These are phyloP conservation scores for Blastobotrys aristatus DNA, from an alignment of 1,139 yeast species.

Conservation along the genomic window DNA sequence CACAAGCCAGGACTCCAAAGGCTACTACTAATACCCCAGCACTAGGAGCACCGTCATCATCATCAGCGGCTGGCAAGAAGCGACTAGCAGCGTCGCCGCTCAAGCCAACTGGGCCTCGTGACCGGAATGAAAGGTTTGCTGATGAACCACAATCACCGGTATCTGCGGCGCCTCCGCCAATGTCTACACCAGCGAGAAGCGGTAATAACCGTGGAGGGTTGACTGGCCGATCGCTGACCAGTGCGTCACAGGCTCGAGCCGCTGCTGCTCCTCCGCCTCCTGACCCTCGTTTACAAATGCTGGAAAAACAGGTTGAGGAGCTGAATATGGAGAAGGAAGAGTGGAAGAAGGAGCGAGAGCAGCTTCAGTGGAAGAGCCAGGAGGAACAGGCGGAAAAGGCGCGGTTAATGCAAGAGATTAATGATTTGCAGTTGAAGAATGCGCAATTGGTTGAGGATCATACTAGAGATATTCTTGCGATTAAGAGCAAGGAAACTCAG, in stretches of 20 bases:
- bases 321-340: slow-evolving; percentile 44
- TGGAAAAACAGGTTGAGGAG: slow-evolving; percentile 42
- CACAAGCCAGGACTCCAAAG: not conserved
- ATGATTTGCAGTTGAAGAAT: slow-evolving; percentile 33
- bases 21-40: slow-evolving; percentile 8
- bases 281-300: slow-evolving; percentile 22
- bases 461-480: slow-evolving; percentile 46
- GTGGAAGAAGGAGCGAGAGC: slow-evolving; percentile 47
- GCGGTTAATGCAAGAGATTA: slow-evolving; percentile 43
- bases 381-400: slow-evolving; percentile 44
- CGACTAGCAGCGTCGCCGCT: slow-evolving; percentile 15
- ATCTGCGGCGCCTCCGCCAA: slow-evolving; percentile 15
- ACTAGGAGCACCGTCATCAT: slow-evolving; percentile 7
- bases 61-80: slow-evolving; percentile 11
- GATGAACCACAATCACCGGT: slow-evolving; percentile 3
- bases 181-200: slow-evolving; percentile 12
- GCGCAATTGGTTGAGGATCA: slow-evolving; percentile 46
- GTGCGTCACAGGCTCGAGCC: slow-evolving; percentile 28
- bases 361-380: slow-evolving; percentile 38
- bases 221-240: slow-evolving; percentile 23
- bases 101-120: slow-evolving; percentile 10
- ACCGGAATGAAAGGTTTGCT: slow-evolving; percentile 6
- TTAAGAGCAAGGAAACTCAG: slow-evolving; percentile 65
- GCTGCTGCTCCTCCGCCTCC: slow-evolving; percentile 15
- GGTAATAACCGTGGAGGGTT: slow-evolving; percentile 14